A percentile compares a stretch with the other conserved stretches of the same genome.
Evolutionary conservation across 2,329 filamentous ascomycete genomes (phyloP).

Genomic region (Ophiocordyceps camponoti-rufipedis): DNA sequence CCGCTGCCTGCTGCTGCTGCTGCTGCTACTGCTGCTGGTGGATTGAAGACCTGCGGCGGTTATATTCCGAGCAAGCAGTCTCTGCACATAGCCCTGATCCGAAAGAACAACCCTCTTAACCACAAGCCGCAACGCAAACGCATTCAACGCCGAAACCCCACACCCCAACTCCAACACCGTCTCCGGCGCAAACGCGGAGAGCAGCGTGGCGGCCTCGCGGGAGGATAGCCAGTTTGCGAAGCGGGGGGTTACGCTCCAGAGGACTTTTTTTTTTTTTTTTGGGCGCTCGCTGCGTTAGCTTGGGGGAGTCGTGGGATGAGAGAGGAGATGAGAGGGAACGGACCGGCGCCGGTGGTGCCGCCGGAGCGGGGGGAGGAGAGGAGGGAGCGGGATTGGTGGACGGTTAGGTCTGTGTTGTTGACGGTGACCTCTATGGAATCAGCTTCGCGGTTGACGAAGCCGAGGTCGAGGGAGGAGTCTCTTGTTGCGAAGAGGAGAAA

Average conservation of each 20-base stretch:
- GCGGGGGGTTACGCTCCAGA: conserved; percentile 80
- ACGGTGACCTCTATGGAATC: conserved; percentile 48
- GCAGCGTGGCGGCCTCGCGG: conserved; percentile 42
- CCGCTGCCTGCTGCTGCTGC: not conserved
- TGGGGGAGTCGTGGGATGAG: no score
- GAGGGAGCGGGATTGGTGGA: conserved; percentile 70
- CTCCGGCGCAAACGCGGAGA: conserved; percentile 27
- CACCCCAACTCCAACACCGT: conserved; percentile 74
- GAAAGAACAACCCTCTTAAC: conserved; percentile 58
- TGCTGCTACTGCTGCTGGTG: not conserved
- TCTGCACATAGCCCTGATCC: conserved; percentile 73
- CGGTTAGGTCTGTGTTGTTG: conserved; percentile 48
- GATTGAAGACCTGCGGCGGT: conserved; percentile 29
- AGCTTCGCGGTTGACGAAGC: conserved; percentile 63
- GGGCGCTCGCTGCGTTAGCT: no score
- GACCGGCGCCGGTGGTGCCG: conserved; percentile 35
- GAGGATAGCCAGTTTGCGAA: conserved; percentile 62
- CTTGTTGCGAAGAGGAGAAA: conserved; percentile 67
- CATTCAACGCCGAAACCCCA: conserved; percentile 68
- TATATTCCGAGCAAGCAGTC: conserved; percentile 61
- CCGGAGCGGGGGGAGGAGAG: conserved; percentile 57
- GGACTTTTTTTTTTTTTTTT: conserved; percentile 35
- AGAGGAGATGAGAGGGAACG: conserved; percentile 2
- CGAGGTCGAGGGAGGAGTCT: conserved; percentile 59
- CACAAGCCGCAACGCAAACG: conserved; percentile 43